A percentile compares a stretch with the other conserved stretches of the same genome.
Conservation (phyloP, 805 yeast genomes). For the Sungouiozyma intestinalis region DNA sequence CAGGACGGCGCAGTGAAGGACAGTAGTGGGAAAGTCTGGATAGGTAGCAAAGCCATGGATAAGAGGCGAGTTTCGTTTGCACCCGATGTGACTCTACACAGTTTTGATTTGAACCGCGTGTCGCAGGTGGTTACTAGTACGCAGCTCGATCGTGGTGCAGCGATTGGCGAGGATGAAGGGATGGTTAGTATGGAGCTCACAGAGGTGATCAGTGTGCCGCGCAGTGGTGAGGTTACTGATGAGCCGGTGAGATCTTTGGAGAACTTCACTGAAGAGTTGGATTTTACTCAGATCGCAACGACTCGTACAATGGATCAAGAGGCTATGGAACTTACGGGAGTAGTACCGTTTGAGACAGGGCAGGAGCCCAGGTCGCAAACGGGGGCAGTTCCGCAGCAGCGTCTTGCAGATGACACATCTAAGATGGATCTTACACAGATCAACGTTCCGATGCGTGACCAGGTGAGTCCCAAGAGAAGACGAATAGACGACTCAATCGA, state of each 20-base stretch:
- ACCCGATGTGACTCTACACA: conserved; percentile 59
- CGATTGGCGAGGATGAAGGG: not conserved
- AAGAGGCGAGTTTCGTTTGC: conserved; percentile 65
- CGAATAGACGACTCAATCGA: not conserved
- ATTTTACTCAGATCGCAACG: conserved; percentile 5
- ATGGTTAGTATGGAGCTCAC: conserved; percentile 7
- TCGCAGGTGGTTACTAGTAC: conserved; percentile 12
- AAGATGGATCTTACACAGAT: not conserved
- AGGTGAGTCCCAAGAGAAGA: conserved; percentile 1
- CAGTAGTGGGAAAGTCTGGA: conserved; percentile 10
- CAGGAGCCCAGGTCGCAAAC: too few relatives aligned
- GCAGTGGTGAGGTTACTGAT: not conserved
- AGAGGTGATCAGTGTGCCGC: conserved; percentile 1
- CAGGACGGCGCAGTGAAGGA: too few relatives aligned
- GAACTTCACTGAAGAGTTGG: conserved; percentile 4
- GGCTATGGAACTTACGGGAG: conserved; percentile 1
- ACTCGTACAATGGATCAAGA: not conserved
- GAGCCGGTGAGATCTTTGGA: conserved; percentile 2
- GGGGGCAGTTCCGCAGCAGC: too few relatives aligned
- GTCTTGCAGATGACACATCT: not conserved
- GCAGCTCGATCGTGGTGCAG: not conserved
- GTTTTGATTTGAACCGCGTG: conserved; percentile 30
- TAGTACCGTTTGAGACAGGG: not conserved
- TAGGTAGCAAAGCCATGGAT: conserved; percentile 10
- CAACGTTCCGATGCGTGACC: not conserved